These are phyloP conservation scores for Cenchrus purpureus DNA, from an alignment of 176 grass and related monocot species.

Conservation along the genomic window DNA sequence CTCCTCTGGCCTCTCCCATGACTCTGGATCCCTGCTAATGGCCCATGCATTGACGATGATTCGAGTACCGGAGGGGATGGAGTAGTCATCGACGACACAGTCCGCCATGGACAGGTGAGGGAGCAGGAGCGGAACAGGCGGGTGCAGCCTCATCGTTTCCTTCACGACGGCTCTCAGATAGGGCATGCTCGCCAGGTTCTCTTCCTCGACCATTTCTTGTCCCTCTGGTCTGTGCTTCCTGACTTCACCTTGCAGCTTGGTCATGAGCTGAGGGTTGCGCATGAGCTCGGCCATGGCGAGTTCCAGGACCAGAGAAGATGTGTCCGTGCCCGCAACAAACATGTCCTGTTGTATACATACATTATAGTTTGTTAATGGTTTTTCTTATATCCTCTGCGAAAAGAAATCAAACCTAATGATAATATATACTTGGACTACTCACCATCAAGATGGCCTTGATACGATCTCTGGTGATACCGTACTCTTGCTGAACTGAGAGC, in stretches of 20 bases:
- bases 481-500: slow-evolving; percentile 33
- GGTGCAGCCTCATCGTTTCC: slow-evolving; percentile 50
- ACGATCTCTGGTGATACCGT: slow-evolving; percentile 1
- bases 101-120: slow-evolving; percentile 33
- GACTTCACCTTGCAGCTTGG: slow-evolving; percentile 50
- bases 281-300: slow-evolving; percentile 55
- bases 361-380: too few relatives aligned
- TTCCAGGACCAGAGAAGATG: slow-evolving; percentile 48
- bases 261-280: slow-evolving; percentile 32
- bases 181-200: slow-evolving; percentile 20
- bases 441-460: slow-evolving; percentile 50
- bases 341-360: slow-evolving; percentile 44
- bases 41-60: slow-evolving; percentile 47
- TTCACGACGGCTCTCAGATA: slow-evolving; percentile 48
- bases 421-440: not conserved
- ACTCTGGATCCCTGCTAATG: not conserved
- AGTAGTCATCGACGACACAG: slow-evolving; percentile 33
- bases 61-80: slow-evolving; percentile 36
- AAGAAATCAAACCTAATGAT: too few relatives aligned
- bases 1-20: slow-evolving; percentile 1
- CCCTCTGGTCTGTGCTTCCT: slow-evolving; percentile 6
- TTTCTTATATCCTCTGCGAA: too few relatives aligned
- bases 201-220: slow-evolving; percentile 33
- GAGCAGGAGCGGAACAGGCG: slow-evolving; percentile 43
- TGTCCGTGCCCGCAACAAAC: slow-evolving; percentile 55